Percentiles rank a stretch among this genome's conserved stretches.
phyloP scores from a whole-genome alignment of 2,329 filamentous ascomycete genomes.

The Exserohilum rostratum region DNA sequence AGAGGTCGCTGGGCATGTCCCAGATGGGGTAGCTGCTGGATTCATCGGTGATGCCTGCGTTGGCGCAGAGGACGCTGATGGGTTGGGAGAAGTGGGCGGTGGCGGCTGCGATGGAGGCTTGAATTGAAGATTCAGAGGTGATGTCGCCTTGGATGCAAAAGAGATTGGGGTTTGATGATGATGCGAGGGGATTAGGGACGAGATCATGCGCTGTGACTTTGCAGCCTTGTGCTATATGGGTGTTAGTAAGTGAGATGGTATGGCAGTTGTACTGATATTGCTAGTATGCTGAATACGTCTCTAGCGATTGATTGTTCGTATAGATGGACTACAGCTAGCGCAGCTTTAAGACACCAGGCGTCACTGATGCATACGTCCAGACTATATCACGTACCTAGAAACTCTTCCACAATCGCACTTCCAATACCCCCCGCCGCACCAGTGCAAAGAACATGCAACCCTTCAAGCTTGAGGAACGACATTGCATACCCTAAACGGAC shows the following conservation, averaged over 20 bases:
- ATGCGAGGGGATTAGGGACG: constrained; percentile 41
- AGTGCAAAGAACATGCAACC: constrained; percentile 60
- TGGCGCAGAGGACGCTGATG: constrained; percentile 60
- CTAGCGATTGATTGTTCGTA: too few relatives aligned
- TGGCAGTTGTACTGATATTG: neutral
- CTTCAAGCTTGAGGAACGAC: constrained; percentile 57
- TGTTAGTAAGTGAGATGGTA: constrained; percentile 2
- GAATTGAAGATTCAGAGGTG: constrained; percentile 55
- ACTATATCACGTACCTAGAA: constrained; percentile 52
- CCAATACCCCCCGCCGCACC: constrained; percentile 61
- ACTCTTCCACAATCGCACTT: constrained; percentile 57
- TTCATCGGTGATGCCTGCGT: constrained; percentile 60
- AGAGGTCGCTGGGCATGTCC: constrained; percentile 58
- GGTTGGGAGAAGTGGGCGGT: constrained; percentile 53
- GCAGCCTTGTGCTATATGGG: constrained; percentile 56
- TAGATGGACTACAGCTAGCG: neutral
- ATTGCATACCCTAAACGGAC: constrained; percentile 19
- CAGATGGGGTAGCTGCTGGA: constrained; percentile 58
- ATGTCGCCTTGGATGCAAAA: constrained; percentile 56
- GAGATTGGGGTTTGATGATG: constrained; percentile 40
- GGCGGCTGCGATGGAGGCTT: constrained; percentile 50
- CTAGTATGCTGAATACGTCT: too few relatives aligned
- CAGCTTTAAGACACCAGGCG: neutral
- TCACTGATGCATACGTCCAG: neutral
- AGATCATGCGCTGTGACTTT: constrained; percentile 61